phyloP scores from a whole-genome alignment of 352 stramenopile species.

The Phytopythium aichiense region DNA sequence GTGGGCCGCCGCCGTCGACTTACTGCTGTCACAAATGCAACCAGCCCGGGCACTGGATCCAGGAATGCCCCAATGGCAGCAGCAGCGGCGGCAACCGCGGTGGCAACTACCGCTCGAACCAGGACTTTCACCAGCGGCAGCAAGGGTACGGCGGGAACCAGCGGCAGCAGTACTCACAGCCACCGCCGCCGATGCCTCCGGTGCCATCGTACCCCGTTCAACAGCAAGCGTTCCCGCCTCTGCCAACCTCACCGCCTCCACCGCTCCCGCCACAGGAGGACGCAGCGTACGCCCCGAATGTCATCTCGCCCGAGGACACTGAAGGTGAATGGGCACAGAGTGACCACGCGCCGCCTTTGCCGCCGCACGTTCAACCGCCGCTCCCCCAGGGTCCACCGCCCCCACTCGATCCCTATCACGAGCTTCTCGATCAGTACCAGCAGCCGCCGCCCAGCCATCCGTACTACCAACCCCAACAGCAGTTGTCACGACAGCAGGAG shows the following conservation, averaged over 20 bases:
- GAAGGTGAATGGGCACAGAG: slow-evolving; percentile 7
- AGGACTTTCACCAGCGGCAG: slow-evolving; percentile 1
- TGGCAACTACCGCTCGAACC: slow-evolving; percentile 3
- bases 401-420: slow-evolving; percentile 15
- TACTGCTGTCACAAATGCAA: slow-evolving; percentile 82
- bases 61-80: slow-evolving; percentile 47
- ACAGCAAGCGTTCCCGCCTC: slow-evolving; percentile 8
- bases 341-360: slow-evolving; percentile 8
- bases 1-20: slow-evolving; percentile 36
- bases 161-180: slow-evolving; percentile 8
- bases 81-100: slow-evolving; percentile 6
- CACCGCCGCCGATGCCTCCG: background rate
- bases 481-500: slow-evolving; percentile 3
- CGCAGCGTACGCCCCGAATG: background rate
- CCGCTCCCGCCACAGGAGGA: background rate
- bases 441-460: slow-evolving; percentile 5
- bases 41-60: slow-evolving; percentile 75
- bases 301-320: background rate
- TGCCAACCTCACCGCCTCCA: background rate
- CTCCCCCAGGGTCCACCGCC: slow-evolving; percentile 15
- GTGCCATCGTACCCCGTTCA: slow-evolving; percentile 7
- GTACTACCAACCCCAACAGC: slow-evolving; percentile 8
- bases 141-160: background rate
- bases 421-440: slow-evolving; percentile 6
- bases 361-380: slow-evolving; percentile 15